Evolutionary conservation across 148 eudicot species (phyloP), one percentile per base, ranked within the genome.

Genomic region (Silene uniflora): DNA sequence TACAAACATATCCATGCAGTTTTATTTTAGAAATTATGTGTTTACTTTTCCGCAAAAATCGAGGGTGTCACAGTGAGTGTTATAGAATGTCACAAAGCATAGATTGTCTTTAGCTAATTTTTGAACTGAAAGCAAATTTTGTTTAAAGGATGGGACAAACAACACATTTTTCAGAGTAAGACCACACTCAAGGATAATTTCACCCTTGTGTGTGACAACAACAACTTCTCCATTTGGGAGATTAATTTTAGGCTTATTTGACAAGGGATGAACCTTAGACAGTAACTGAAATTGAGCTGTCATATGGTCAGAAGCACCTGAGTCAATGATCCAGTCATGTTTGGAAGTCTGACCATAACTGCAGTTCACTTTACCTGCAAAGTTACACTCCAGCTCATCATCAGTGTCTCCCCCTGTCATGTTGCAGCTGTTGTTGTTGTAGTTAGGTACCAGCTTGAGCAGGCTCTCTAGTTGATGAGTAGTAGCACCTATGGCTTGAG

Each of bases 291-390:
- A 3, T 3, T 35, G 1, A 17, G 0, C 9, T 1, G 39, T 18
- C 71, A 67, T 67, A 22, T 67, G 71, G 22, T 67, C 10, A 3
- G 71, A 12, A 17, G 71, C 71, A 0, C 71, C 71, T 3, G 49
- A 13, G 9, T 67, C 49, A 1, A 67, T 14, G 13, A 67, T 67
- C 71, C 71, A 67, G 7, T 9, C 13, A 11, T 24, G 4, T 6
- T 7, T 5, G 1, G 39, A 24, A 7, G 27, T 12, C 2, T 5
- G 7, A 27, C 25, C 1, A 17, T 47, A 6, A 47, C 12, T 47
- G 12, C 52, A 47, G 10, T 47, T 9, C 10, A 6, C 10, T 7
- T 9, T 23, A 64, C 68, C 68, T 64, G 35, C 13, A 25, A 23
- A 64, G 3, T 11, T 24, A 5, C 13, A 0, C 4, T 64, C 35